Base-by-base conservation (phyloP, 2,329 filamentous ascomycete genomes). In the Neospermospora avenae region DNA sequence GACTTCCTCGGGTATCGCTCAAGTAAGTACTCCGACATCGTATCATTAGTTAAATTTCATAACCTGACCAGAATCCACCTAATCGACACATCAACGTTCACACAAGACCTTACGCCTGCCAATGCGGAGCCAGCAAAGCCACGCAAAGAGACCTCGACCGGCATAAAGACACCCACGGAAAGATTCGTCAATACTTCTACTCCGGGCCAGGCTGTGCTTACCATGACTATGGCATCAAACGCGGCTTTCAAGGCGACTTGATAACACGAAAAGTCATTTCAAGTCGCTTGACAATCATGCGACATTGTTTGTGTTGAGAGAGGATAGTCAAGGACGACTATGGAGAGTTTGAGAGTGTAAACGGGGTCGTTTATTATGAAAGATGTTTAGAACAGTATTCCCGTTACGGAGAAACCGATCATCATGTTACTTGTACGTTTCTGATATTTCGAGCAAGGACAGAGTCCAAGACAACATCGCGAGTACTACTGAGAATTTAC, bases 181-280 rank as follows among this genome's bases (percentile, higher is more conserved):
- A 63, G 51, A 63, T 59, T 18, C 60, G 60, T 1, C 37, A 14
- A 31, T 63, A 63, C 35, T 63, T 63, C 48, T 63, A 57, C 20
- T 49, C 60, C 18, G 57, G 54, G 25, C 14, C 22, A 28, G 34
- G 41, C 31, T 63, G 60, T 39, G 31, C 53, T 11, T 63, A 35
- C 28, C 18, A 57, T 28, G 48, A 35, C 18, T n/a, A 49, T 18
- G 60, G 60, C 13, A 28, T 49, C 25, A 57, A 52, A 24, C 18
- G 46, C 49, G 60, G 60, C 22, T 63, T 63, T 59, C 57, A 3
- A 46, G 60, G 48, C 60, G 60, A 55, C 39, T 63, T 53, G 60
- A 63, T 49, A 63, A 63, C 41, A 57, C 60, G 46, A 63, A 63
- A 39, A 57, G 60, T 55, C 60, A 63, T 63, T 54, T 63, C 20